Percentiles rank a stretch among this genome's conserved stretches.
phyloP scores from a whole-genome alignment of 306 rosid genomes.

The Prunus davidiana region DNA sequence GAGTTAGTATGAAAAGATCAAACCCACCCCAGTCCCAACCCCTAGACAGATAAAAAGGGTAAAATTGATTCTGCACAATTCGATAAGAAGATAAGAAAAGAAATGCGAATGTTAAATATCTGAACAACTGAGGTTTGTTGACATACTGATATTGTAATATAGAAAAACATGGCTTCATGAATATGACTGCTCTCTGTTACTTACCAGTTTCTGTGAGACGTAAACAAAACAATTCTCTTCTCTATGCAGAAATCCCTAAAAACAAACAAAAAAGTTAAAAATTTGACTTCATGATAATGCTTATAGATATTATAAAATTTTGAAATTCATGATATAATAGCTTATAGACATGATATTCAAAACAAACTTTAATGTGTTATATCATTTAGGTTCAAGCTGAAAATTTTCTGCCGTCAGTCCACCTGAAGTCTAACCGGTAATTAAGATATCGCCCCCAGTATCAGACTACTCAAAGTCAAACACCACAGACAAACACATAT shows the following conservation, averaged over 20 bases:
- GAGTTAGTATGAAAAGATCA: not conserved
- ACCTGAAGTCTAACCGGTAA: conserved; percentile 3
- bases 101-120: not conserved
- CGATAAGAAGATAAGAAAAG: not conserved
- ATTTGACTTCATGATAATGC: not conserved
- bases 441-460: not conserved
- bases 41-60: not conserved
- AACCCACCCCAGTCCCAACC: not conserved
- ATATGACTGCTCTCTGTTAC: not conserved
- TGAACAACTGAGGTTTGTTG: not conserved
- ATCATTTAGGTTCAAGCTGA: not conserved
- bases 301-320: not conserved
- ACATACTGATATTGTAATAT: not conserved
- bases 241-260: conserved; percentile 6
- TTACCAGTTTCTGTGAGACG: not conserved
- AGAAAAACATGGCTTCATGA: not conserved
- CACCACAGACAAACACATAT: not conserved
- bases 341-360: not conserved
- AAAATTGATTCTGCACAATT: not conserved
- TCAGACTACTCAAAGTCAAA: not conserved
- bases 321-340: not conserved
- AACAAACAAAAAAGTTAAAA: not conserved
- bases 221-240: conserved; percentile 5
- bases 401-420: not conserved
- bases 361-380: not conserved